Conservation (phyloP, 495 filamentous ascomycete species). For the Hamigera avellanea region DNA sequence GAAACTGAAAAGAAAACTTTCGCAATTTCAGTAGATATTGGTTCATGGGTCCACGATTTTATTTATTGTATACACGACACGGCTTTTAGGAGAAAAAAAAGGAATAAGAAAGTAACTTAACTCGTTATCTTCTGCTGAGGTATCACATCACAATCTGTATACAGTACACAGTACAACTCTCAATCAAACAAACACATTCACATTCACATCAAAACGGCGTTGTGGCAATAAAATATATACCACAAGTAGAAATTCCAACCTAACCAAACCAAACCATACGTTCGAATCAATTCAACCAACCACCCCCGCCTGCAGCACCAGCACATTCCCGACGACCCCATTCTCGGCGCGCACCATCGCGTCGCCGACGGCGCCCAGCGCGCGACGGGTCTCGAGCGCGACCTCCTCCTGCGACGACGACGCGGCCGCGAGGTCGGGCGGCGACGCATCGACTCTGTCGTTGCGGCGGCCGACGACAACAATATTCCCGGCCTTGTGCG, state of each 20-base stretch:
- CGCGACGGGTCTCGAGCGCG: conserved; percentile 41
- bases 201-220: too few relatives aligned
- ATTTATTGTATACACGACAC: too few relatives aligned
- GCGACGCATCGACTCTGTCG: conserved; percentile 6
- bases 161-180: neutral
- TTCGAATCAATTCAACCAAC: too few relatives aligned
- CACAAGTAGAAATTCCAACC: neutral
- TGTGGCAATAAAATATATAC: neutral
- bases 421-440: conserved; percentile 1
- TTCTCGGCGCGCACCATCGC: conserved; percentile 36
- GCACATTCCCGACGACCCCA: conserved; percentile 57
- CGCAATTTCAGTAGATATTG: too few relatives aligned
- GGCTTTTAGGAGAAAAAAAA: too few relatives aligned
- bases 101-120: too few relatives aligned
- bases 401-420: conserved; percentile 10
- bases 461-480: conserved; percentile 58
- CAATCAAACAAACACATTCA: too few relatives aligned
- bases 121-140: too few relatives aligned
- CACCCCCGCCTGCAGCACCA: conserved; percentile 59
- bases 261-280: too few relatives aligned
- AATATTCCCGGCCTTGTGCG: conserved; percentile 65
- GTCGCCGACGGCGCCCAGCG: conserved; percentile 59
- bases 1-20: too few relatives aligned
- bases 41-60: too few relatives aligned
- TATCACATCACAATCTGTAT: neutral